Conservation (phyloP, 345 rosid genomes). For the Dovyalis caffra region DNA sequence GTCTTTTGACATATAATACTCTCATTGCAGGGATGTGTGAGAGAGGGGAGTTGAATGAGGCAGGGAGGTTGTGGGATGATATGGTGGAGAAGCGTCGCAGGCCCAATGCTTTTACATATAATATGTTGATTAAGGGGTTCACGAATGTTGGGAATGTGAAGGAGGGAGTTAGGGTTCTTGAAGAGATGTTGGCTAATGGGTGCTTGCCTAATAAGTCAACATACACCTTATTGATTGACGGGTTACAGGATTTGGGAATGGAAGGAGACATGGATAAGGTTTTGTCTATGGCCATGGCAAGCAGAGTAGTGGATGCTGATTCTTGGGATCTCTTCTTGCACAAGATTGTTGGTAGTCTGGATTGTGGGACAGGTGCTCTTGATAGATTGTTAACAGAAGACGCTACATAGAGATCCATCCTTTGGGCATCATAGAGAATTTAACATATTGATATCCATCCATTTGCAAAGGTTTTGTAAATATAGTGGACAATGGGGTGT, state of each 20-base stretch:
- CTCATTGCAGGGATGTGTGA: slow-evolving; percentile 83
- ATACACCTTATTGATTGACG: slow-evolving; percentile 50
- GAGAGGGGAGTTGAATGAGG: slow-evolving; percentile 64
- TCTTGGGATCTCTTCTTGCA: slow-evolving; percentile 57
- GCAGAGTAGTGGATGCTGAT: slow-evolving; percentile 48
- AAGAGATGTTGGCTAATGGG: slow-evolving; percentile 77
- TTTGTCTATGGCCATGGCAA: slow-evolving; percentile 46
- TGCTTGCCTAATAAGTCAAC: slow-evolving; percentile 60
- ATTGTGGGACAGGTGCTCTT: slow-evolving; percentile 33
- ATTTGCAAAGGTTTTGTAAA: too few species aligned
- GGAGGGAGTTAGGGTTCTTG: slow-evolving; percentile 63
- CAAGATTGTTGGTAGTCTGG: slow-evolving; percentile 39
- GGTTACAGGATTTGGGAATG: slow-evolving; percentile 38
- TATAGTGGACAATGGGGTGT: background rate
- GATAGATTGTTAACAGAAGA: slow-evolving; percentile 36
- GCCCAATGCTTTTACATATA: slow-evolving; percentile 76
- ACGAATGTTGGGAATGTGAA: slow-evolving; percentile 57
- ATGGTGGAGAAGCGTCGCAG: slow-evolving; percentile 77
- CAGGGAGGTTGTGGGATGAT: slow-evolving; percentile 77
- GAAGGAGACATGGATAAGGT: slow-evolving; percentile 52
- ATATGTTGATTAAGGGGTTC: slow-evolving; percentile 68
- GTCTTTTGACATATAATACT: slow-evolving; percentile 69
- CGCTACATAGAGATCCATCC: slow-evolving; percentile 4
- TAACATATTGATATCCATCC: too few species aligned
- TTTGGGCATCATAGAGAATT: background rate